These are phyloP conservation scores for Paracorniculantispora psalliotae DNA, from an alignment of 2,329 filamentous ascomycete species.

Conservation along the genomic window DNA sequence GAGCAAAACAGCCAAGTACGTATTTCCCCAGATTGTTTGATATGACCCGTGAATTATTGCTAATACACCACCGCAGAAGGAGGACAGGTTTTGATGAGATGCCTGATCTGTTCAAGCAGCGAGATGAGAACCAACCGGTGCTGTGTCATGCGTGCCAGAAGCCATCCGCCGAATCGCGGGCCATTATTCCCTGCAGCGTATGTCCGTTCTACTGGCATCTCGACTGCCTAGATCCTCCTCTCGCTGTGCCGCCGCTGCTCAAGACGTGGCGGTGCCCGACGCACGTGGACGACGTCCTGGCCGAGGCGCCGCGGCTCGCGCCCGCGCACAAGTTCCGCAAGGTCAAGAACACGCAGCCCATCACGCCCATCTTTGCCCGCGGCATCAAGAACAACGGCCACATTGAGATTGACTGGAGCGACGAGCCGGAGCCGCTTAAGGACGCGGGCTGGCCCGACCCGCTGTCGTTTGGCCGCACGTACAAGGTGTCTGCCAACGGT, in stretches of 20 bases:
- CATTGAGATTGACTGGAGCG: constrained; percentile 61
- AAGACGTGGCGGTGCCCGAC: constrained; percentile 85
- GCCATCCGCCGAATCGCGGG: constrained; percentile 54
- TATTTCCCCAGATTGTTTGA: too few relatives aligned
- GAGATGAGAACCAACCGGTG: constrained; percentile 71
- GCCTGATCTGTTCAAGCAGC: constrained; percentile 63
- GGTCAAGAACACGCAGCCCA: constrained; percentile 48
- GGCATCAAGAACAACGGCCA: constrained; percentile 67
- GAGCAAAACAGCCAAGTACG: constrained; percentile 59
- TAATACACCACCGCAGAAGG: constrained; percentile 33
- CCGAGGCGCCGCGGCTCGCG: constrained; percentile 51
- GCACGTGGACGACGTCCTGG: constrained; percentile 73
- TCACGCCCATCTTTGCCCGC: constrained; percentile 52
- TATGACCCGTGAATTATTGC: background rate
- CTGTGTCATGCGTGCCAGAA: constrained; percentile 73
- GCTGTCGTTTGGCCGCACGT: constrained; percentile 58
- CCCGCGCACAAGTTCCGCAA: constrained; percentile 59
- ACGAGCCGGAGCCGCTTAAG: constrained; percentile 53
- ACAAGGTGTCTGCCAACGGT: constrained; percentile 58
- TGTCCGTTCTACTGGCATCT: constrained; percentile 85
- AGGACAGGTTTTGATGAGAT: constrained; percentile 54
- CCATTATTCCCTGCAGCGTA: constrained; percentile 80
- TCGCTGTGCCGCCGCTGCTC: constrained; percentile 70
- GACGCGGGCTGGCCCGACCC: constrained; percentile 53
- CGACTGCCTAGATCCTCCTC: constrained; percentile 82